These are phyloP conservation scores for Glonium stellatum DNA, from an alignment of 495 filamentous ascomycete species.

Conservation along the genomic window DNA sequence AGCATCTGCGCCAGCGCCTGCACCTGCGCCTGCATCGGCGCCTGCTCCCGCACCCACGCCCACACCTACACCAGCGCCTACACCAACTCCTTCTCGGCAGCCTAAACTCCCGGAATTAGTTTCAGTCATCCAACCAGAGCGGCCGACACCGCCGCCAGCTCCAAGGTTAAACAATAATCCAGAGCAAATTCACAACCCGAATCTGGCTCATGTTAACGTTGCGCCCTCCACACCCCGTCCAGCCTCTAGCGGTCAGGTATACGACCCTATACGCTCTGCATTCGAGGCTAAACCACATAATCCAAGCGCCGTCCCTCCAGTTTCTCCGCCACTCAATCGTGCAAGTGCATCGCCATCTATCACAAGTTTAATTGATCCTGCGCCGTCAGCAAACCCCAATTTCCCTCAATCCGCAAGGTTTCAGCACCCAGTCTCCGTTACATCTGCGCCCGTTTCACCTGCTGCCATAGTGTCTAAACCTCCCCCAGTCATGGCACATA, in stretches of 20 bases:
- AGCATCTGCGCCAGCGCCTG: background rate
- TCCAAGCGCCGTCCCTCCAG: conserved; percentile 49
- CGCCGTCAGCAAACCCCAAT: conserved; percentile 37
- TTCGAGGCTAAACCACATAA: conserved; percentile 50
- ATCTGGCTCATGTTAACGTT: conserved; percentile 27
- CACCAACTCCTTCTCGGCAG: conserved; percentile 27
- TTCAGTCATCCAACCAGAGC: conserved; percentile 21
- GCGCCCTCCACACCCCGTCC: conserved; percentile 40
- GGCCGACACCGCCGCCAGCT: conserved; percentile 17
- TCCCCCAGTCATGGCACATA: conserved; percentile 8
- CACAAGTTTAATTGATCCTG: conserved; percentile 79
- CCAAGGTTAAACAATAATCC: conserved; percentile 25
- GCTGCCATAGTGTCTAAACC: conserved; percentile 17
- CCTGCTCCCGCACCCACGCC: conserved; percentile 8
- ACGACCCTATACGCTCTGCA: conserved; percentile 77
- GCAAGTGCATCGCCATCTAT: conserved; percentile 87
- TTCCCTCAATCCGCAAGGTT: conserved; percentile 22
- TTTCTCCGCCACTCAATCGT: conserved; percentile 51
- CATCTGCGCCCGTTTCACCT: conserved; percentile 30
- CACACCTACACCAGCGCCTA: conserved; percentile 5
- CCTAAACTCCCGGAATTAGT: conserved; percentile 24
- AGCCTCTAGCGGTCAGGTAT: conserved; percentile 67
- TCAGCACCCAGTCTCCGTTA: conserved; percentile 25
- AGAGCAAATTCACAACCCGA: conserved; percentile 33
- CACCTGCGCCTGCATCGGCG: conserved; percentile 12